Base-by-base conservation (phyloP, 2,329 filamentous ascomycete species). In the Pseudogymnoascus verrucosus region DNA sequence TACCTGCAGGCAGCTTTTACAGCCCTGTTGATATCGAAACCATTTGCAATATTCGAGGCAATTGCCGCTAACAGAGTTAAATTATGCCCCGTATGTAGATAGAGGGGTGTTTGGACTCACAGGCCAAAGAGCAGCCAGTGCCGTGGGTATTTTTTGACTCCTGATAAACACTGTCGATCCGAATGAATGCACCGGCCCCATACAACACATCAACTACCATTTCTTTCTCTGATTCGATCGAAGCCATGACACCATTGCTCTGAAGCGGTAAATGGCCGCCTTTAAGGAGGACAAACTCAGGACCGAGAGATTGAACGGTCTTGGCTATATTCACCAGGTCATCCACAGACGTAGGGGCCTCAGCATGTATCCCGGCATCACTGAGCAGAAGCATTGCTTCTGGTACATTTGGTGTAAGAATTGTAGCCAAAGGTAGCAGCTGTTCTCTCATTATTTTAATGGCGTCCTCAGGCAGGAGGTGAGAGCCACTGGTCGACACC, bases 101-200 rank as follows among this genome's bases (percentile, higher is more conserved):
- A 19, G 28, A 12, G 5, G 10, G 21, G 26, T n/a, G 28, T 4
- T 4, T 28, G 61, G 31, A 79, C 86, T 78, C 75, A 90, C 88
- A 96, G 42, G 95, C 95, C 65, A 98, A 82, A 8, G 92, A 96
- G 73, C 95, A 99, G 3, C 95, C 95, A 0, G 95, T 98, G 0
- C 95, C 95, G 71, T 99, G 95, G 0, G 93, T 98, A 72, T 93
- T 93, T 65, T 80, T 88, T 7, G 89, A 91, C 8, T 80, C 76
- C 66, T 91, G 80, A 72, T 89, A 97, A 4, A 81, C 80, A 40
- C 85, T 89, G 74, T 92, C 82, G 60, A 96, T 82, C 40, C 85
- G 78, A 1, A 85, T 79, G 0, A 82, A 74, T n/a, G 82, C 75
- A 0, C 77, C 79, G 0, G 80, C 81, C 5, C 90, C 89, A 47